These are phyloP conservation scores for Daedalea quercina DNA, from an alignment of 768 basidiomycete species.

Conservation along the genomic window DNA sequence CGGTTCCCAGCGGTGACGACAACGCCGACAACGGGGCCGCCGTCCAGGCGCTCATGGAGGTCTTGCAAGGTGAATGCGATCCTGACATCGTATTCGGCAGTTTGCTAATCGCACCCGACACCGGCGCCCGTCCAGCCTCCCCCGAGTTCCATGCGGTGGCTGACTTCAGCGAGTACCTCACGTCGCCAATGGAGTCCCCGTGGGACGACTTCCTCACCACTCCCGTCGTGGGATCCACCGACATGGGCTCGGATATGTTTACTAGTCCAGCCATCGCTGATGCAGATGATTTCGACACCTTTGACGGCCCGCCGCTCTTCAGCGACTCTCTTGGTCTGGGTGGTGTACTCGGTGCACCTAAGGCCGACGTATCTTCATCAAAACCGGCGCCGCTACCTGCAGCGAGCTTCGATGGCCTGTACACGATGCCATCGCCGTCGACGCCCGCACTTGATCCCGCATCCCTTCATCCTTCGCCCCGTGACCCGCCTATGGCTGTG, in stretches of 20 bases:
- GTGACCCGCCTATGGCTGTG: conserved; percentile 15
- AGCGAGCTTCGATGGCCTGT: conserved; percentile 30
- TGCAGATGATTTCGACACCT: conserved; percentile 25
- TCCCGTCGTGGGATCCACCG: conserved; percentile 31
- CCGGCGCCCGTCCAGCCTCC: conserved; percentile 22
- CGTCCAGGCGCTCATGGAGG: conserved; percentile 33
- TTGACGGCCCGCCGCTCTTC: conserved; percentile 23
- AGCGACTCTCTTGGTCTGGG: conserved; percentile 9
- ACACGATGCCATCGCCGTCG: conserved; percentile 41
- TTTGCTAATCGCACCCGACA: background rate
- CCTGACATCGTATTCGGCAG: background rate
- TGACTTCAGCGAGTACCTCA: conserved; percentile 37
- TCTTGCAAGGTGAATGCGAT: conserved; percentile 29
- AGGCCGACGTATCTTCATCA: conserved; percentile 9
- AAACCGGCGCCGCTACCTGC: conserved; percentile 10
- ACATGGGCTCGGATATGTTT: conserved; percentile 31
- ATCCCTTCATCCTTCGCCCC: conserved; percentile 28
- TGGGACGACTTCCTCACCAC: conserved; percentile 39
- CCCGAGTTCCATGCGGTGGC: conserved; percentile 31
- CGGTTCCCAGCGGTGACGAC: conserved; percentile 12
- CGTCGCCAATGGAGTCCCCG: conserved; percentile 42
- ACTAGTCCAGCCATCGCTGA: conserved; percentile 37
- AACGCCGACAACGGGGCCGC: conserved; percentile 20
- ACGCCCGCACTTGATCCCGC: conserved; percentile 42
- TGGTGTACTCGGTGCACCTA: conserved; percentile 10